Conservation (phyloP, 192 early-diverging fungal genomes). For the Physocladia obscura region DNA sequence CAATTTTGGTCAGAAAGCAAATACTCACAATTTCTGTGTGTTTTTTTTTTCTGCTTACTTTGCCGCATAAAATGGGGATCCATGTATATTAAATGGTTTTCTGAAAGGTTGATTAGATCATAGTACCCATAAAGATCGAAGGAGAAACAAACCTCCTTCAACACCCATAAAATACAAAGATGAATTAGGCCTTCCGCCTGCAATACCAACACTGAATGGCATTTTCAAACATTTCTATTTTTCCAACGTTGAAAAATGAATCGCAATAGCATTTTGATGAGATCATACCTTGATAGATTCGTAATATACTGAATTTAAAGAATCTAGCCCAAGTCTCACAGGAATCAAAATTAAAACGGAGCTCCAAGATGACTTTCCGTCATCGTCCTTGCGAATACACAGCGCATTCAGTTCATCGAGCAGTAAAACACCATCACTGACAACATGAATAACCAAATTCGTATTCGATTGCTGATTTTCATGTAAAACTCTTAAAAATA, state of each 20-base stretch:
- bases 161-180: slow-evolving; percentile 90
- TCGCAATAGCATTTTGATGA: background rate
- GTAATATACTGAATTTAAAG: slow-evolving; percentile 85
- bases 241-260: background rate
- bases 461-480: background rate
- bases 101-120: slow-evolving; percentile 30
- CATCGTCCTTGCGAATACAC: slow-evolving; percentile 33
- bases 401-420: slow-evolving; percentile 64
- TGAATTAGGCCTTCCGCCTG: slow-evolving; percentile 94
- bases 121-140: background rate
- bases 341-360: slow-evolving; percentile 82
- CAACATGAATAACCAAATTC: slow-evolving; percentile 62
- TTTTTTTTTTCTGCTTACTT: slow-evolving; percentile 45
- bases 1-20: slow-evolving; percentile 14
- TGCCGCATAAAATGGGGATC: slow-evolving; percentile 90
- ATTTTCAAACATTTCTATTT: slow-evolving; percentile 72
- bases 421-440: slow-evolving; percentile 82
- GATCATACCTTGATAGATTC: slow-evolving; percentile 57
- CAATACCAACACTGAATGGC: slow-evolving; percentile 83
- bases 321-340: slow-evolving; percentile 82
- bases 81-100: slow-evolving; percentile 79
- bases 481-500: background rate
- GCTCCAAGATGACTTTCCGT: slow-evolving; percentile 16
- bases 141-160: slow-evolving; percentile 54
- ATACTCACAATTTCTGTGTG: background rate